Evolutionary conservation across 1,284 basidiomycete genomes (phyloP).

Genomic region (Ceratobasidium sp.): DNA sequence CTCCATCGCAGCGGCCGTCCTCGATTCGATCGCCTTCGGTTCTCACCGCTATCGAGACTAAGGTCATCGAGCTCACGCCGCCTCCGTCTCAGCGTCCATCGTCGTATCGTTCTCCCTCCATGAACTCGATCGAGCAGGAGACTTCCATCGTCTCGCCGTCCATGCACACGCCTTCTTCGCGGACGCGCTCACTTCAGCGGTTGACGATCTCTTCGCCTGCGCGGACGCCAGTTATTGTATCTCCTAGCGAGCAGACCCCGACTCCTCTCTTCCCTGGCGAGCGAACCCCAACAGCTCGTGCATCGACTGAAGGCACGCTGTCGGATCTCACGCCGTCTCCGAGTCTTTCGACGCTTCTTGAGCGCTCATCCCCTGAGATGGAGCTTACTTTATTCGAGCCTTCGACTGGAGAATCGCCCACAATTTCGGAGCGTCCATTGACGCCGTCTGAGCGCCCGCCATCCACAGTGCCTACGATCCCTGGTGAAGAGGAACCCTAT

Average conservation of each 20-base stretch:
- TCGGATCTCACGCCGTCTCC: constrained; percentile 33
- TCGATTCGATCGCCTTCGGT: constrained; percentile 13
- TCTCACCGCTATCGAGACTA: background rate
- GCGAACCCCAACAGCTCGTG: constrained; percentile 1
- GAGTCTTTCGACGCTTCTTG: constrained; percentile 19
- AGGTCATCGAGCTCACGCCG: constrained; percentile 6
- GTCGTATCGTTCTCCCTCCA: constrained; percentile 21
- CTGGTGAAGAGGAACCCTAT: constrained; percentile 15
- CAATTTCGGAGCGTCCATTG: background rate
- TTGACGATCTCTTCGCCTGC: constrained; percentile 4
- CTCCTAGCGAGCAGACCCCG: constrained; percentile 4
- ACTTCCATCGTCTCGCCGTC: constrained; percentile 27
- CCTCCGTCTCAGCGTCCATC: constrained; percentile 27
- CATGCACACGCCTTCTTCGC: constrained; percentile 26
- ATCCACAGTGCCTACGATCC: constrained; percentile 18
- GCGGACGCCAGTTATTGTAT: background rate
- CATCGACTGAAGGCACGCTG: constrained; percentile 4
- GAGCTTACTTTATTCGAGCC: constrained; percentile 14
- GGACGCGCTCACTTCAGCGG: constrained; percentile 7
- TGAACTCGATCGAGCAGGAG: constrained; percentile 40
- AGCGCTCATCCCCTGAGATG: background rate
- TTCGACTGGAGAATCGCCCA: constrained; percentile 20
- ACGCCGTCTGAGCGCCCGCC: constrained; percentile 28
- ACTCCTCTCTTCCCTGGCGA: background rate
- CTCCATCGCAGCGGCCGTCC: constrained; percentile 20